Base-by-base conservation (phyloP, 768 basidiomycete genomes). In the Lentinus brumalis region DNA sequence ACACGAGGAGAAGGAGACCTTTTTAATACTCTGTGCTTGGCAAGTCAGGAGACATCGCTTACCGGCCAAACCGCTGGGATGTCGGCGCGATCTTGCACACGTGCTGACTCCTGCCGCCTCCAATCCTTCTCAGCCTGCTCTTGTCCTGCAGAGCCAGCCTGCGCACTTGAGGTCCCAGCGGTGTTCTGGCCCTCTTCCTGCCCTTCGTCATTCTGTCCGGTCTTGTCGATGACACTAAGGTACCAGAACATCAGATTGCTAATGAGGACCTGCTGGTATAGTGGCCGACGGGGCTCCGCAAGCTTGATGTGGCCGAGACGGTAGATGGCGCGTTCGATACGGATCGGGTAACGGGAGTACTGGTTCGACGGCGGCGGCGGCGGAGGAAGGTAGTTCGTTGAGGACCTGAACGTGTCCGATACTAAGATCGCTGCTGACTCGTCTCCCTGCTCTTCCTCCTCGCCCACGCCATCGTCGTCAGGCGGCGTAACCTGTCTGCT, bases 211-310 rank as follows among this genome's bases (percentile, higher is more conserved):
- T 35, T 3, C 11, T 41, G 12, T 38, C 66, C 89, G 18, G 92
- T 85, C 76, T 96, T 95, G 75, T 98, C 97, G 76, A 98, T 98
- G 66, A 98, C 88, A 11, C 96, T 94, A 41, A 99, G 83, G 73
- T 98, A 99, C 97, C 97, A 99, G 81, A 99, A 98, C 94, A 96
- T 97, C 69, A 94, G 78, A 71, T 94, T 94, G 71, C 90, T 92
- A 73, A 92, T 94, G 59, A 93, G 78, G 55, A 91, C 97, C 75
- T 99, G 97, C 78, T 99, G 97, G 70, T 97, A 98, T 16, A 99
- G 81, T 29, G 97, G 96, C 47, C 97, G 83, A 60, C 97, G 83
- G 9, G 97, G 96, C 76, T 98, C 98, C 21, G 97, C 97, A 47
- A 99, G 81, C 75, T 99, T 99, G 81, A 99, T 99, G 71, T 99